Evolutionary conservation across 805 yeast genomes (phyloP), one percentile per base, ranked within the genome.

Genomic region (Cyberlindnera americana): DNA sequence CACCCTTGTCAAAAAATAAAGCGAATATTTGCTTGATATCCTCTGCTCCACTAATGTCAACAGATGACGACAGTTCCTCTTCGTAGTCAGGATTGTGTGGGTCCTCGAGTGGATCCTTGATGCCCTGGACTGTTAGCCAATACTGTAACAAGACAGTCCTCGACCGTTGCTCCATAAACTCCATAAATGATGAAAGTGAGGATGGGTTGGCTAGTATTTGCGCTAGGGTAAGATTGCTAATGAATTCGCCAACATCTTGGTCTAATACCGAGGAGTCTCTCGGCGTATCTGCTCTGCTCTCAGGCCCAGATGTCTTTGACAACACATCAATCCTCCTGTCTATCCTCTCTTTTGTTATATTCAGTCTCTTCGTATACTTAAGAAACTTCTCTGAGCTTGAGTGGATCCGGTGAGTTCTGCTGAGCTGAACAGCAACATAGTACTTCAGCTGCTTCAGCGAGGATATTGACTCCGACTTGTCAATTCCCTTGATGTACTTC

Each of bases 31-130:
- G 67, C 7, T 61, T 56, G 9, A 83, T 70, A 40, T 82, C 89
- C 6, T 72, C 76, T 3, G 66, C 59, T 35, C 73, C 77, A 21
- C 35, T 59, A 35, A 72, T 62, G 40, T 70, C 76, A 12, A 66
- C 50, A 2, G 67, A 63, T 5, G 55, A 27, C 49, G 54, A 35
- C 19, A 46, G 21, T 32, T 53, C 51, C n/a, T 46, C 54, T 16
- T 50, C 52, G 26, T 60, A 35, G 12, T 61, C 65, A 3, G 59
- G 60, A 22, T 52, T 48, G n/a, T 40, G 48, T 3, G 66, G 59
- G 46, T 65, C 65, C 41, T 74, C 83, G 14, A 89, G 59, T 0
- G 96, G 95, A 35, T 83, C 83, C 50, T 78, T 77, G 27, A 86
- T 70, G 0, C 73, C 67, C 44, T 86, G 83, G 3, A 87, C 81